Conservation (phyloP, 1,284 basidiomycete genomes). For the Boletus mariae region DNA sequence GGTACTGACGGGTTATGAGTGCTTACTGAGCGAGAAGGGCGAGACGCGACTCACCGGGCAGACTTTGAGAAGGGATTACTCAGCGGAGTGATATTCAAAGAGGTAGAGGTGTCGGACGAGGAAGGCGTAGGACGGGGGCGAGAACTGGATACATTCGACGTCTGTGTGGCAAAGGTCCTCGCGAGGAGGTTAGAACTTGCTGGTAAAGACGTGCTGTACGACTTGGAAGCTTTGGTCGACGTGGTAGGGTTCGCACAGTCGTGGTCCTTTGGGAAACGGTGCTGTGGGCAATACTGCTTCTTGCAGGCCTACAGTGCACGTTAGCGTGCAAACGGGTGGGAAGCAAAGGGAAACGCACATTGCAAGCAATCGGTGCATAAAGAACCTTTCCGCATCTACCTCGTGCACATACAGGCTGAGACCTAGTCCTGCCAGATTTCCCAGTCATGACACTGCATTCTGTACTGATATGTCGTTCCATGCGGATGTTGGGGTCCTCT, state of each 20-base stretch:
- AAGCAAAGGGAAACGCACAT: conserved; percentile 43
- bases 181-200: conserved; percentile 7
- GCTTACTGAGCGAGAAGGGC: conserved; percentile 43
- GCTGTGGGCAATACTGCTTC: conserved; percentile 66
- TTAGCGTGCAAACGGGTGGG: conserved; percentile 5
- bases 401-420: conserved; percentile 57
- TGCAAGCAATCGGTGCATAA: conserved; percentile 68
- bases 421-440: conserved; percentile 43
- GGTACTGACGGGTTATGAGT: conserved; percentile 62
- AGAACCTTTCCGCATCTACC: conserved; percentile 67
- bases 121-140: conserved; percentile 7
- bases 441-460: conserved; percentile 65
- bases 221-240: conserved; percentile 13
- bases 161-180: conserved; percentile 4
- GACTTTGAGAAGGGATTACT: conserved; percentile 60
- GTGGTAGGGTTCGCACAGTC: conserved; percentile 40
- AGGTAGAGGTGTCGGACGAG: conserved; percentile 10
- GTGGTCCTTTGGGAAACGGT: conserved; percentile 71
- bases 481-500: conserved; percentile 71
- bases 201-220: conserved; percentile 3
- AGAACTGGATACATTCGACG: conserved; percentile 11
- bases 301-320: conserved; percentile 51
- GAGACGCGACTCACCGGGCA: conserved; percentile 57
- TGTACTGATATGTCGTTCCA: conserved; percentile 64
- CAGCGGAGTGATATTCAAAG: conserved; percentile 17